Evolutionary conservation across 2,329 filamentous ascomycete genomes (phyloP).

Genomic region (Sclerotinia spermophila): DNA sequence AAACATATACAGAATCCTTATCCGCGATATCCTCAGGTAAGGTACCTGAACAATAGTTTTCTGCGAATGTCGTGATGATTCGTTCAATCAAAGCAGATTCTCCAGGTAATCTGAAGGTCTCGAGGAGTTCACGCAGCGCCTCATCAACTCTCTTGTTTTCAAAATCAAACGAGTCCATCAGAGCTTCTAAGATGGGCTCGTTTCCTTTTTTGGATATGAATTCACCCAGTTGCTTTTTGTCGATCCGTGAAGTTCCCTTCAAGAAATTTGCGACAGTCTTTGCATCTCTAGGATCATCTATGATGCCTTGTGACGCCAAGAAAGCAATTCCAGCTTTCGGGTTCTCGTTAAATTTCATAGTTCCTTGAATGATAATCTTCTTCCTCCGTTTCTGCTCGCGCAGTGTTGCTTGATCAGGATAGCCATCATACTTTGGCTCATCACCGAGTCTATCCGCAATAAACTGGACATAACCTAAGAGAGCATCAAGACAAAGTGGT

Average conservation of each 20-base stretch:
- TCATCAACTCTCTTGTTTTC: constrained; percentile 82
- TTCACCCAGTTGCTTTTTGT: constrained; percentile 87
- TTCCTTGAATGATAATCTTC: constrained; percentile 82
- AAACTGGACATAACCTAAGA: constrained; percentile 87
- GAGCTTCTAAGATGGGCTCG: constrained; percentile 77
- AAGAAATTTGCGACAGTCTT: constrained; percentile 81
- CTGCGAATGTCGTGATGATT: constrained; percentile 82
- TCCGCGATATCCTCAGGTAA: constrained; percentile 73
- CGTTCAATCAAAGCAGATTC: constrained; percentile 91
- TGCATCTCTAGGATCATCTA: constrained; percentile 70
- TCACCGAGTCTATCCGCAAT: constrained; percentile 83
- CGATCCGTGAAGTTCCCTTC: constrained; percentile 80
- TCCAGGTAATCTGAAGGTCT: constrained; percentile 88
- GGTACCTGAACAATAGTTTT: constrained; percentile 72
- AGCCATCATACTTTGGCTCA: constrained; percentile 57
- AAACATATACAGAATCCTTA: constrained; percentile 81
- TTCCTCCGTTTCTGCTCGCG: constrained; percentile 74
- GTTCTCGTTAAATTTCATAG: constrained; percentile 90
- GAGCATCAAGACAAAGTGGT: constrained; percentile 85
- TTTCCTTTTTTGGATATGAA: constrained; percentile 90
- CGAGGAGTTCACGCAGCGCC: constrained; percentile 79
- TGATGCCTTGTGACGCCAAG: constrained; percentile 80
- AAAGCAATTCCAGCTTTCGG: constrained; percentile 87
- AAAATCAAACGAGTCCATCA: constrained; percentile 87
- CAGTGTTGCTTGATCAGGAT: constrained; percentile 62